Evolutionary conservation across 176 grass and related monocot genomes (phyloP).

Genomic region (Chloris gayana): DNA sequence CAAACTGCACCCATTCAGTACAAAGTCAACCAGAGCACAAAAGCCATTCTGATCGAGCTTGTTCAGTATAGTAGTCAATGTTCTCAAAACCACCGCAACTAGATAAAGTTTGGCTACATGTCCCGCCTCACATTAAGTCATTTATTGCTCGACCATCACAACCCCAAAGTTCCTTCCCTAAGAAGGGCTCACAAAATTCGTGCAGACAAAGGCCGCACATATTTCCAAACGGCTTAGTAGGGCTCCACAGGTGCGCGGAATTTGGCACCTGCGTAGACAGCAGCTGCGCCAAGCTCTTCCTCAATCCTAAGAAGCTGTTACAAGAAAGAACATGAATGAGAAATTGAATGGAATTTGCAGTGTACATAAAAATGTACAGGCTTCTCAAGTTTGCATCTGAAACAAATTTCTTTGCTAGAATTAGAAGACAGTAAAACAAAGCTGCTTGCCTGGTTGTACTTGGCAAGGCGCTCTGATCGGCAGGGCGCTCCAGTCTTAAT

Average conservation of each 20-base stretch:
- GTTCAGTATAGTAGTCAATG: not conserved
- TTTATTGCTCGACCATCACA: slow-evolving; percentile 31
- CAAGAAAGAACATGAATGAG: not conserved
- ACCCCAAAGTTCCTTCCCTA: not conserved
- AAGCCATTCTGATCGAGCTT: not conserved
- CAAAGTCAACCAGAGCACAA: too few relatives aligned
- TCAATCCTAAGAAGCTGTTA: slow-evolving; percentile 87
- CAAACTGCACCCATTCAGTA: not conserved
- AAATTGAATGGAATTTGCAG: not conserved
- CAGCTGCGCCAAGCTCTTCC: slow-evolving; percentile 76
- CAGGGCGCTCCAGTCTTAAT: slow-evolving; percentile 96
- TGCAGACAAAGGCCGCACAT: not conserved
- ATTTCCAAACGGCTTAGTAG: slow-evolving; percentile 46
- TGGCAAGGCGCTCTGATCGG: slow-evolving; percentile 92
- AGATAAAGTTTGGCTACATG: not conserved
- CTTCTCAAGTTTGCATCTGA: not conserved
- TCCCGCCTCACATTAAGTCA: not conserved
- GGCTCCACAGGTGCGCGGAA: slow-evolving; percentile 75
- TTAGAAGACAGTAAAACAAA: not conserved
- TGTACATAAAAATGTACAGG: too few relatives aligned
- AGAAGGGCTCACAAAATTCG: slow-evolving; percentile 31
- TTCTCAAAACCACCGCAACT: slow-evolving; percentile 2
- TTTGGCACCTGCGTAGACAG: slow-evolving; percentile 74
- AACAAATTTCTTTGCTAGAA: not conserved
- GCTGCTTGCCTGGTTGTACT: slow-evolving; percentile 81